Evolutionary conservation across 768 basidiomycete species (phyloP).

Genomic region (Suillus americanus): DNA sequence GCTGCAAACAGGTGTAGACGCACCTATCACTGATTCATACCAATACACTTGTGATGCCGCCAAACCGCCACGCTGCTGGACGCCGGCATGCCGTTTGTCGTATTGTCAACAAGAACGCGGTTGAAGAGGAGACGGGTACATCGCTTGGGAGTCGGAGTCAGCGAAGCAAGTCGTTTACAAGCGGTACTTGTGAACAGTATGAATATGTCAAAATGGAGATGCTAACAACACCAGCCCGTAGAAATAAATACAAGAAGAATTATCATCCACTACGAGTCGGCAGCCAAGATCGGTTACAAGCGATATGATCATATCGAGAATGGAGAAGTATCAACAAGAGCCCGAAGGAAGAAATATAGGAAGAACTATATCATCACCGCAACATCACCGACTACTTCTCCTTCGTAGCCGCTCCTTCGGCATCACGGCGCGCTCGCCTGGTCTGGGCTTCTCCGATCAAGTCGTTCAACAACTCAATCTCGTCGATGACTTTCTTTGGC

Average conservation of each 20-base stretch:
- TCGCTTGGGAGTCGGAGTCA: not conserved
- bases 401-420: too few species aligned
- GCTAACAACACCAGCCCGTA: not conserved
- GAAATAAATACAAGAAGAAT: not conserved
- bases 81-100: not conserved
- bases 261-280: not conserved
- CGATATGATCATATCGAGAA: not conserved
- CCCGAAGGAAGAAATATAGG: not conserved
- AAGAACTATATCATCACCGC: not conserved
- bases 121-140: not conserved
- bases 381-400: not conserved
- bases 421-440: not conserved
- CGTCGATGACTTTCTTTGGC: conserved; percentile 28
- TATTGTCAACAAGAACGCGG: not conserved
- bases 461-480: conserved; percentile 27
- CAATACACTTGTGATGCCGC: not conserved
- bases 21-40: not conserved
- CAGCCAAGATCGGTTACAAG: not conserved
- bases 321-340: not conserved
- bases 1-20: not conserved
- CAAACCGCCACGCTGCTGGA: not conserved
- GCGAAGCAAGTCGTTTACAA: not conserved
- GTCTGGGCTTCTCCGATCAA: conserved; percentile 19
- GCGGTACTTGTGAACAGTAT: not conserved
- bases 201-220: not conserved